Base-by-base conservation (phyloP, 805 yeast genomes). In the Yarrowia osloensis region DNA sequence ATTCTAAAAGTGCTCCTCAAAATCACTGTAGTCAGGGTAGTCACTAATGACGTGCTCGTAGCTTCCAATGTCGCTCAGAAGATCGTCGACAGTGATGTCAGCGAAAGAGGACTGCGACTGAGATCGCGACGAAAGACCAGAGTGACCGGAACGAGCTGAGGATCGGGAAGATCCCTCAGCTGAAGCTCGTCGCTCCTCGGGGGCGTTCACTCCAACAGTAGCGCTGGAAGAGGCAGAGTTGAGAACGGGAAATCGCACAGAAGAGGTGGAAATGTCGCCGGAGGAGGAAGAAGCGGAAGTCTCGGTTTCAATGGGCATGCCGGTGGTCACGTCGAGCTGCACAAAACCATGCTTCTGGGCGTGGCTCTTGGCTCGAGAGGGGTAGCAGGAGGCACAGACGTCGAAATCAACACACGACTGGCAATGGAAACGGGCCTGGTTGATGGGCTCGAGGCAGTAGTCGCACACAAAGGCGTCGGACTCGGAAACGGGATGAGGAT, bases 341-440 rank as follows among this genome's bases (percentile, higher is more conserved):
- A 35, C 40, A 31, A 61, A 61, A 8, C 19, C 33, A 44, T 61
- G 66, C 7, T 44, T 46, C 54, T 33, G 40, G n/a, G 66, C 29
- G 11, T 61, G 66, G 33, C 54, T 44, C 44, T 44, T 61, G 54
- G 54, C 66, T 44, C 66, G 22, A 11, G 66, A 44, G n/a, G 54
- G 31, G 42, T 33, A 61, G 26, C 66, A 61, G 15, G 42, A 22
- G 7, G 76, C 77, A 73, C 88, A 85, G 62, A 84, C 74, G 73
- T 85, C 87, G 72, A 76, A 81, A 70, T 85, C 81, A 9, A 72
- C 70, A 71, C 88, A 85, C 13, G 76, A 75, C 61, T 81, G 72
- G 71, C 88, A 85, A 67, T 77, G 79, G 74, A 77, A 85, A 50
- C 87, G 79, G 4, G 73, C 72, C 1, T 86, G 86, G 28, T 46